Percentiles rank a stretch among this genome's conserved stretches.
These are phyloP conservation scores for Aspergillus hancockii DNA, from an alignment of 495 filamentous ascomycete species.

Conservation along the genomic window DNA sequence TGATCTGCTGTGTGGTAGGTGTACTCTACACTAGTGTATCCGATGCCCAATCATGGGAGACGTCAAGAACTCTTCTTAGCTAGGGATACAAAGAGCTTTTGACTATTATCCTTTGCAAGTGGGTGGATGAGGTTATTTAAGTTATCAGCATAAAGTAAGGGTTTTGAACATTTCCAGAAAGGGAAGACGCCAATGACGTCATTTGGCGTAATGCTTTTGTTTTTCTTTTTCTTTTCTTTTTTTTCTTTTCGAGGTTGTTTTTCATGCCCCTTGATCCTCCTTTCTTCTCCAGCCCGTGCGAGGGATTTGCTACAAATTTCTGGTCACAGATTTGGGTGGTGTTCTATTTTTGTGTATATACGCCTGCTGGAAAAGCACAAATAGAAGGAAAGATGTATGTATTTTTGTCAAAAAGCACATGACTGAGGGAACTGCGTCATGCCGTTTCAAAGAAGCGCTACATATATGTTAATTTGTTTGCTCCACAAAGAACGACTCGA, in stretches of 20 bases:
- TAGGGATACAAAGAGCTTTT: background rate
- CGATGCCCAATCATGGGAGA: background rate
- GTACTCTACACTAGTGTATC: background rate
- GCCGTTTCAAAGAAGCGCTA: background rate
- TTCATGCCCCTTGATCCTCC: background rate
- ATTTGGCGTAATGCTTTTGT: slow-evolving; percentile 1
- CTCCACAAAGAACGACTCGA: background rate
- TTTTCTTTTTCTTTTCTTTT: background rate
- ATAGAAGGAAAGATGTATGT: background rate
- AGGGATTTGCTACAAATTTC: too few relatives aligned
- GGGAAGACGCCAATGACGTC: slow-evolving; percentile 13
- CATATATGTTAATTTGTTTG: background rate
- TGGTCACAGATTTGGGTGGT: too few relatives aligned
- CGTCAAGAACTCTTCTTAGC: background rate
- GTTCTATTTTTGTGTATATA: too few relatives aligned
- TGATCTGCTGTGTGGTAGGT: slow-evolving; percentile 9
- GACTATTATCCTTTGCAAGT: background rate
- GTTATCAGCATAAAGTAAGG: background rate
- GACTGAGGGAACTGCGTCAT: background rate
- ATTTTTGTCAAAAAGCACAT: background rate
- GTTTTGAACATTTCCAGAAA: background rate
- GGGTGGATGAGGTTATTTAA: background rate
- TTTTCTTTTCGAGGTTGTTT: background rate
- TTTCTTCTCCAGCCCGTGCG: background rate
- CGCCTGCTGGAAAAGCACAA: background rate